Base-by-base conservation (phyloP, 2,329 filamentous ascomycete species). In the Plenodomus tracheiphilus region DNA sequence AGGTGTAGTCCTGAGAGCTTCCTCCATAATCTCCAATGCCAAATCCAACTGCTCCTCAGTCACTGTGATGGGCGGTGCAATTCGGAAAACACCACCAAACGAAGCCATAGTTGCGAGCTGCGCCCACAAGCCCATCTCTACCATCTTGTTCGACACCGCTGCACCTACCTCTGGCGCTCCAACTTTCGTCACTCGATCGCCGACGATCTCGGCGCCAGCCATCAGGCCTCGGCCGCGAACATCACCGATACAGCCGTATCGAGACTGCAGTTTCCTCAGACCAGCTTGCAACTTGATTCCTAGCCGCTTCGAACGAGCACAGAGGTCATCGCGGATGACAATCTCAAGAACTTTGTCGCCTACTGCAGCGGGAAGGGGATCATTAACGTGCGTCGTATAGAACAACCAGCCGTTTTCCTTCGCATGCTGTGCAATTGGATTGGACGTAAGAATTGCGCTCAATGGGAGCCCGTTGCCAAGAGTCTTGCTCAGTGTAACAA, bases 381-480 rank as follows among this genome's bases (percentile, higher is more conserved):
- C 84, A 54, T 86, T 85, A 41, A 85, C 68, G 55, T 86, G 84
- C 0, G 84, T 86, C 0, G 83, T 86, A 54, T 82, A 79, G 60
- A 81, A 85, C 16, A 81, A 71, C 56, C 78, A 86, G 21, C 76
- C 78, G 2, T 72, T 71, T 16, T 82, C 76, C 10, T 69, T 66
- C 25, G 77, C 79, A 1, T 74, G 74, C 2, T 69, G 65, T 36
- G 79, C 81, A 39, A 86, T 83, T 25, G 77, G 73, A 4, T 75
- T 72, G 37, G 77, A 81, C 0, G 83, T 85, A 2, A 81, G 73
- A 1, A 86, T 81, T 0, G 83, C 79, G 41, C 77, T 79, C 3
- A 86, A 71, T 1, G 84, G 83, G 0, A 86, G 69, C 0, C 84
- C 83, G 58, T 82, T 82, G 0, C 83, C 83, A 0, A 85, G 72